Conservation (phyloP, 2,329 filamentous ascomycete species). For the Alternaria angustiovoidea region DNA sequence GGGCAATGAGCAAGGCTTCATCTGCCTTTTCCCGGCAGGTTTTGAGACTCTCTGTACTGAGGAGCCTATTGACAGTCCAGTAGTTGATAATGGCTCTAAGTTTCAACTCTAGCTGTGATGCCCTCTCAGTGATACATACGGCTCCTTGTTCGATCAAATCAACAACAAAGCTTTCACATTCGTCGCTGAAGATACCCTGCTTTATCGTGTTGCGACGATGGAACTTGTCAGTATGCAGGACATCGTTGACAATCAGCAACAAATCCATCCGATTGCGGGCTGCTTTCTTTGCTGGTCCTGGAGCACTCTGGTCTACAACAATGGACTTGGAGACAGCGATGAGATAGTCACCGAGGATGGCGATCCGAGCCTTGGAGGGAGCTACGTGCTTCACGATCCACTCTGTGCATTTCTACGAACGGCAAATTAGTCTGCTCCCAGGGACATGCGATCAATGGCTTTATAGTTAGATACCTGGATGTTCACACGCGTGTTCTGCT, state of each 20-base stretch:
- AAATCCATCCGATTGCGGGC: constrained; percentile 77
- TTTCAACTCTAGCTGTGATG: constrained; percentile 72
- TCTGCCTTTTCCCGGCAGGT: constrained; percentile 68
- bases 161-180: constrained; percentile 66
- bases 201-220: constrained; percentile 24
- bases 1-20: constrained; percentile 49
- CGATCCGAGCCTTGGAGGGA: constrained; percentile 70
- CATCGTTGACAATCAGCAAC: constrained; percentile 80
- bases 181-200: constrained; percentile 18
- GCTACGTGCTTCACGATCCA: constrained; percentile 80
- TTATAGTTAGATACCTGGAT: constrained; percentile 45
- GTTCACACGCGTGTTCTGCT: constrained; percentile 38
- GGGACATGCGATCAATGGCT: constrained; percentile 24
- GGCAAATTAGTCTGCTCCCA: constrained; percentile 45
- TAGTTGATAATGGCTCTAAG: constrained; percentile 66
- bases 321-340: constrained; percentile 72
- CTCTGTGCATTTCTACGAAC: constrained; percentile 78
- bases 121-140: constrained; percentile 62
- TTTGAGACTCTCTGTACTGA: constrained; percentile 61
- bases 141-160: constrained; percentile 68
- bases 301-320: constrained; percentile 27
- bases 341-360: constrained; percentile 78
- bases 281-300: constrained; percentile 54
- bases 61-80: constrained; percentile 75
- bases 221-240: constrained; percentile 63